phyloP scores from a whole-genome alignment of 2,329 filamentous ascomycete species.

The Ascochyta lentis region DNA sequence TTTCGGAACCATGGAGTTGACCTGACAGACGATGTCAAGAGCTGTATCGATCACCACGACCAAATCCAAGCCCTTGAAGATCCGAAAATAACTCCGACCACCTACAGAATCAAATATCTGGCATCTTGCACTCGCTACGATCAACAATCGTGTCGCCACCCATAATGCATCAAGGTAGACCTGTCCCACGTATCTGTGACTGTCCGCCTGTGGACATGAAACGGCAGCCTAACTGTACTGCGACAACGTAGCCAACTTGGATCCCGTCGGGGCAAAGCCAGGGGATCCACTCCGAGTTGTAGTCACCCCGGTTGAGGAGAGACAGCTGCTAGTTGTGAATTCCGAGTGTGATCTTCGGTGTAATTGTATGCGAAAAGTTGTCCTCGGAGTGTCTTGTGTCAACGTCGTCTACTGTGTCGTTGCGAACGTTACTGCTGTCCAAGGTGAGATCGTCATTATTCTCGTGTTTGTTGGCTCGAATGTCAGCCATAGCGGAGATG shows the following conservation, averaged over 20 bases:
- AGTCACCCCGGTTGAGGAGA: not conserved
- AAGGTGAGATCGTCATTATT: no score
- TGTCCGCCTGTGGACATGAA: not conserved
- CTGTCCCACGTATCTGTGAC: not conserved
- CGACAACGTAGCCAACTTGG: not conserved
- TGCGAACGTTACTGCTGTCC: no score
- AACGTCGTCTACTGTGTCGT: no score
- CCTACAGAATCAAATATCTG: not conserved
- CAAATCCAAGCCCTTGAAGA: no score
- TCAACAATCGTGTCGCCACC: not conserved
- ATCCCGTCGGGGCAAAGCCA: not conserved
- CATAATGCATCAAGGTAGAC: not conserved
- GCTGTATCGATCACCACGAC: no score
- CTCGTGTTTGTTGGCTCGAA: no score
- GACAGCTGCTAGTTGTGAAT: not conserved
- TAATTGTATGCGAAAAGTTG: no score
- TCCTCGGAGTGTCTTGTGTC: no score
- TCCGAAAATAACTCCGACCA: not conserved
- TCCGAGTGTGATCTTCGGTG: no score
- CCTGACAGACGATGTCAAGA: not conserved
- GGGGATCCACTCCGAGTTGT: not conserved
- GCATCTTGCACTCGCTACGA: constrained; percentile 1
- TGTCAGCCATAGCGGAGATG: no score
- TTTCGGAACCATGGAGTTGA: no score
- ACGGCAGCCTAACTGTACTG: not conserved